A percentile compares a stretch with the other conserved stretches of the same genome.
Evolutionary conservation across 495 filamentous ascomycete species (phyloP).

Genomic region (Penicillium subrubescens): DNA sequence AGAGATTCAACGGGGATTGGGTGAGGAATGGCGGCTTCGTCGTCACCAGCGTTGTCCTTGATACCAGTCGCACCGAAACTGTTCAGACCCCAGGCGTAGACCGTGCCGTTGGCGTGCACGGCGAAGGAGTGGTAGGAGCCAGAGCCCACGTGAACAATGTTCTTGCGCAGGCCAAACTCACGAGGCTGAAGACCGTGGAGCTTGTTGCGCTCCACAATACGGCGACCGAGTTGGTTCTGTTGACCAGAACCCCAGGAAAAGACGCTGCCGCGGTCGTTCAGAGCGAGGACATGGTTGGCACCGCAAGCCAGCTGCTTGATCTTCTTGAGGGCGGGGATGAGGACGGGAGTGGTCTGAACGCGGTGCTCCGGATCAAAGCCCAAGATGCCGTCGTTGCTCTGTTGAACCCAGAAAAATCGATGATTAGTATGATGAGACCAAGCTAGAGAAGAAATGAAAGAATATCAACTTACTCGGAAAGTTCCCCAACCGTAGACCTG

Average conservation of each 20-base stretch:
- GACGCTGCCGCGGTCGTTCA: slow-evolving; percentile 56
- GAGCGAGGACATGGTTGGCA: slow-evolving; percentile 63
- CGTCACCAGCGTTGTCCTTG: slow-evolving; percentile 65
- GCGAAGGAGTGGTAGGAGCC: slow-evolving; percentile 69
- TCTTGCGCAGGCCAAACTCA: slow-evolving; percentile 66
- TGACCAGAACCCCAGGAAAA: slow-evolving; percentile 66
- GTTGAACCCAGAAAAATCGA: not conserved
- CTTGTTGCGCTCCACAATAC: slow-evolving; percentile 57
- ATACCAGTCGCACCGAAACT: slow-evolving; percentile 82
- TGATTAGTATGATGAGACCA: slow-evolving; percentile 16
- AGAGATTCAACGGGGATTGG: slow-evolving; percentile 65
- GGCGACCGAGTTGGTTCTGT: slow-evolving; percentile 65
- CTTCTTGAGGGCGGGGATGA: slow-evolving; percentile 55
- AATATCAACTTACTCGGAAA: slow-evolving; percentile 57
- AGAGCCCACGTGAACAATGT: slow-evolving; percentile 54
- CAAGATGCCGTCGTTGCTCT: slow-evolving; percentile 61
- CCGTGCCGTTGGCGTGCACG: slow-evolving; percentile 66
- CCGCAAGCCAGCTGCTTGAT: slow-evolving; percentile 59
- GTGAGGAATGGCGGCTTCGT: slow-evolving; percentile 57
- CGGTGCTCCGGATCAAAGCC: slow-evolving; percentile 50
- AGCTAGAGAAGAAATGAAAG: slow-evolving; percentile 14
- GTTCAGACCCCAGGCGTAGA: slow-evolving; percentile 87
- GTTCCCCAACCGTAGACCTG: slow-evolving; percentile 72
- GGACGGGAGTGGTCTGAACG: slow-evolving; percentile 51
- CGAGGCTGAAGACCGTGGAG: slow-evolving; percentile 65